These are phyloP conservation scores for Cucurbitaria berberidis DNA, from an alignment of 2,329 filamentous ascomycete species.

Conservation along the genomic window DNA sequence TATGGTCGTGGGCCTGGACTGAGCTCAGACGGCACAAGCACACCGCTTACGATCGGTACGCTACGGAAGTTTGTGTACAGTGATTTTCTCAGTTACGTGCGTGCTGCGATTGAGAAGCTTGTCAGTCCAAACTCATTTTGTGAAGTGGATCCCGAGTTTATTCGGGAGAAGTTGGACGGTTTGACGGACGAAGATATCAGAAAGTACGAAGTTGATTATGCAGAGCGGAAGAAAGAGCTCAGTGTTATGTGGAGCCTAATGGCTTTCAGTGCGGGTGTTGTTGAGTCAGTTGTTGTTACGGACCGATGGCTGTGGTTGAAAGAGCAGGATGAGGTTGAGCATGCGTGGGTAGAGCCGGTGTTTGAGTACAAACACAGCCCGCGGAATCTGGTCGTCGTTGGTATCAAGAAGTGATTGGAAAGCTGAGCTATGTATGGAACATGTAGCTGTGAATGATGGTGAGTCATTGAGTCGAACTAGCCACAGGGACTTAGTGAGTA, in stretches of 20 bases:
- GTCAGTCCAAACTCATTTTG: constrained; percentile 41
- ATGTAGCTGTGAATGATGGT: not conserved
- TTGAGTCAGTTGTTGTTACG: constrained; percentile 87
- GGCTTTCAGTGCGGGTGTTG: constrained; percentile 89
- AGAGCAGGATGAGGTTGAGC: constrained; percentile 73
- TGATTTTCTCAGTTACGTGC: constrained; percentile 77
- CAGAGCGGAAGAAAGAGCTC: constrained; percentile 76
- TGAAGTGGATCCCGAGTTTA: constrained; percentile 52
- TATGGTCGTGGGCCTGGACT: constrained; percentile 57
- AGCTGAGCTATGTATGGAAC: not conserved
- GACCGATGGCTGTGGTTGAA: constrained; percentile 88
- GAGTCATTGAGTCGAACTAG: too few species aligned
- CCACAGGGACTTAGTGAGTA: too few species aligned
- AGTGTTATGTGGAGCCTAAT: constrained; percentile 92
- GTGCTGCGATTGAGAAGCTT: constrained; percentile 80
- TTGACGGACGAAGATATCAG: constrained; percentile 79
- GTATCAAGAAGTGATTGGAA: constrained; percentile 68
- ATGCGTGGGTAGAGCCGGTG: constrained; percentile 90
- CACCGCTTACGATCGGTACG: constrained; percentile 85
- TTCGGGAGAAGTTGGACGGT: constrained; percentile 68
- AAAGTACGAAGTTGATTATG: constrained; percentile 70
- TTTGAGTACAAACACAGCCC: constrained; percentile 89
- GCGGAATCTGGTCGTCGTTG: constrained; percentile 90
- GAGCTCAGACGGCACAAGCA: constrained; percentile 62
- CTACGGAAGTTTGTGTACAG: constrained; percentile 80